Conservation (phyloP, 768 basidiomycete species). For the Crassisporium funariophilum region DNA sequence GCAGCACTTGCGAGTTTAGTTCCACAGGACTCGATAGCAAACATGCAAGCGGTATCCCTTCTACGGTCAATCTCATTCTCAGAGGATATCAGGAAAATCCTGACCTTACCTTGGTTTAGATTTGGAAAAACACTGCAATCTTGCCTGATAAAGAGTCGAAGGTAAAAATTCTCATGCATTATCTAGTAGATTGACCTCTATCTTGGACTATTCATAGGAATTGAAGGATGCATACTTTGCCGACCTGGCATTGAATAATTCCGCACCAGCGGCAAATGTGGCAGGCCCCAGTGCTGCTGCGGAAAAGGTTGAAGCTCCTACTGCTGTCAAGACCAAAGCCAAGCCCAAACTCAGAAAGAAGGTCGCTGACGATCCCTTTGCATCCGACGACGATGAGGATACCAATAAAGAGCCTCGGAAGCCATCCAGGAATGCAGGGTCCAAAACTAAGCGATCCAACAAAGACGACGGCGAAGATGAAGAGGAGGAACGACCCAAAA, state of each 20-base stretch:
- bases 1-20: background rate
- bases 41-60: conserved; percentile 70
- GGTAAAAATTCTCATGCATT: conserved; percentile 32
- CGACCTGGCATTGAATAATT: conserved; percentile 38
- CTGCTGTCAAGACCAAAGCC: conserved; percentile 26
- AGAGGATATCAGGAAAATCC: background rate
- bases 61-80: conserved; percentile 49
- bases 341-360: conserved; percentile 51
- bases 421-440: conserved; percentile 7
- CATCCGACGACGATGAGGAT: conserved; percentile 46
- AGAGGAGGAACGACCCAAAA: conserved; percentile 15
- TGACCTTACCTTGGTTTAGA: conserved; percentile 34
- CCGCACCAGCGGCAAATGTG: conserved; percentile 3
- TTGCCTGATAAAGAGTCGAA: conserved; percentile 64
- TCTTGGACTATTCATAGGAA: conserved; percentile 38
- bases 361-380: conserved; percentile 52
- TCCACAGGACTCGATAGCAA: conserved; percentile 69
- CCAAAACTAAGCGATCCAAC: conserved; percentile 11
- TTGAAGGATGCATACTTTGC: conserved; percentile 64
- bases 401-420: conserved; percentile 8
- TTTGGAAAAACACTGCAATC: conserved; percentile 67
- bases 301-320: conserved; percentile 21
- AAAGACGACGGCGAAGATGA: conserved; percentile 13
- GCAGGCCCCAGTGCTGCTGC: conserved; percentile 11
- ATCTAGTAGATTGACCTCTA: background rate